Evolutionary conservation across 1,284 basidiomycete genomes (phyloP), one percentile per base, ranked within the genome.

Genomic region (Boletus semigastroideus): DNA sequence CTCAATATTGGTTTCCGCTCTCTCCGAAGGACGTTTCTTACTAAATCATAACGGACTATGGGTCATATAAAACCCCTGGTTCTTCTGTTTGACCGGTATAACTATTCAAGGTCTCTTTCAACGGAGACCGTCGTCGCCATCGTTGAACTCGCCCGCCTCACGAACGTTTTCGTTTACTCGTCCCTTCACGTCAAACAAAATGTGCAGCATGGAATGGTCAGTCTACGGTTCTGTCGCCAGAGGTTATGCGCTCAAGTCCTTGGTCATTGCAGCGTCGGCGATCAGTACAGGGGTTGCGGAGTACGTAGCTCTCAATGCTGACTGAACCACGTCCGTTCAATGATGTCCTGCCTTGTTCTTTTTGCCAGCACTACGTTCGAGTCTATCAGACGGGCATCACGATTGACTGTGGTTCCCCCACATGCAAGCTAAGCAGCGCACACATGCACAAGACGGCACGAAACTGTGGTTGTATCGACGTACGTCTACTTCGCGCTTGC

Each of bases 251-350:
- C 49, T 59, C 52, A 54, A 38, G 33, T 38, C 17, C 19, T 37
- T 38, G 39, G 34, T 42, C 49, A 5, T 34, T 42, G 9, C 57
- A 86, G 84, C 56, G 72, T 74, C 53, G 84, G 83, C 48, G 84
- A 86, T 67, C 79, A 77, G 52, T 83, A 87, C 67, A 75, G 84
- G 69, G 78, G 78, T 42, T 86, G 84, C 60, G 75, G 77, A 62
- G 84, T 86, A 72, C 52, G 53, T 45, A 38, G 43, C 34, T 40
- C 8, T 33, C 38, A 11, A 16, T 52, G 2, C n/a, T 27, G 22
- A 41, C 56, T 38, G 16, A 42, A 42, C 38, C 47, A 40, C 42
- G 39, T 31, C 37, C 30, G 17, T 60, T 54, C 37, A 54, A 31
- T 9, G 17, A 31, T 17, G 14, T 19, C n/a, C 14, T 39, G 33